Conservation (phyloP, 805 yeast genomes). For the Ogataea methanolica region DNA sequence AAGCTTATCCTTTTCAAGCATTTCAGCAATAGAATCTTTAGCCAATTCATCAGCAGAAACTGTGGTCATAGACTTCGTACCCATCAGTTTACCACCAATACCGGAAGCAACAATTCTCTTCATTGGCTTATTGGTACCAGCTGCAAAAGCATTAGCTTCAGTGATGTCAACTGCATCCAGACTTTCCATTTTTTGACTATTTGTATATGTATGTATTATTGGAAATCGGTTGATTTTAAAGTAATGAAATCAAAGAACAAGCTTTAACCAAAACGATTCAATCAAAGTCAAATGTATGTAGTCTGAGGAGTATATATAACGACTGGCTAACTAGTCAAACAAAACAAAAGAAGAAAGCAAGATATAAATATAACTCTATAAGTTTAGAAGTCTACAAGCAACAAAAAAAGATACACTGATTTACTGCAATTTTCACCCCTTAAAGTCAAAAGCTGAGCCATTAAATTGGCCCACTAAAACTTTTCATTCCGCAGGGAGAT, state of each 20-base stretch:
- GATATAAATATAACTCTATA: no score
- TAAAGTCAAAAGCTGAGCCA: no score
- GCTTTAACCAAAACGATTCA: neutral
- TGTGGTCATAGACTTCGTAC: constrained; percentile 66
- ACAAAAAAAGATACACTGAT: no score
- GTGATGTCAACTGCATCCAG: constrained; percentile 52
- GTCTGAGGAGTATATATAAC: no score
- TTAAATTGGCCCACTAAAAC: no score
- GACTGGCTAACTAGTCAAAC: no score
- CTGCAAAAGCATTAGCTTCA: constrained; percentile 72
- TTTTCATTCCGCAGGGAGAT: no score
- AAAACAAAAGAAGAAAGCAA: no score
- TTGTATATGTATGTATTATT: neutral
- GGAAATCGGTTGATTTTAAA: neutral
- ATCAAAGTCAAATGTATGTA: no score
- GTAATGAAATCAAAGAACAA: neutral
- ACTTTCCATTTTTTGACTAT: constrained; percentile 11
- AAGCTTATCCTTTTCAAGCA: constrained; percentile 41
- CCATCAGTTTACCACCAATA: constrained; percentile 73
- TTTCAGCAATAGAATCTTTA: constrained; percentile 43
- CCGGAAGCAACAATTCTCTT: constrained; percentile 77
- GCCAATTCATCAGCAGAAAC: constrained; percentile 64
- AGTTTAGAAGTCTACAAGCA: no score
- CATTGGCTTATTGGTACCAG: constrained; percentile 69
- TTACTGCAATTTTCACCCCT: no score